Conservation (phyloP, 73 alveolate species). For the Paramecium primaurelia region DNA sequence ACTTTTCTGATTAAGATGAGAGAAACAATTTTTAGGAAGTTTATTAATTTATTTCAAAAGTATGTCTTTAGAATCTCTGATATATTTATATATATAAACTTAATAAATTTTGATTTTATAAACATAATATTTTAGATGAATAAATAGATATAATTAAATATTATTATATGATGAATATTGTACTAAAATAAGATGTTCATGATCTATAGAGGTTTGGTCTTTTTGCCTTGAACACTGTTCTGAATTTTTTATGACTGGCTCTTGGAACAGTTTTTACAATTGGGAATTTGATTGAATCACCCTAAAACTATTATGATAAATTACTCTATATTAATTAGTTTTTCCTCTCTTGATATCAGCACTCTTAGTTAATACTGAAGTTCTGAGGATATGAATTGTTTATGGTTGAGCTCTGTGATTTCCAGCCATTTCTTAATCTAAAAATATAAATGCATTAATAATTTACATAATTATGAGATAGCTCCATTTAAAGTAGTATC, state of each 20-base stretch:
- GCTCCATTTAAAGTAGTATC: constrained; percentile 87
- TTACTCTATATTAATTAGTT: background rate
- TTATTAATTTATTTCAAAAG: background rate
- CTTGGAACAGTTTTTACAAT: constrained; percentile 60
- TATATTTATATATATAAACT: background rate
- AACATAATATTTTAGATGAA: background rate
- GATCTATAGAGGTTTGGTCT: constrained; percentile 60
- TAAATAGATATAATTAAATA: background rate
- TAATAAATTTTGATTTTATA: background rate
- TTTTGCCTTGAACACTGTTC: constrained; percentile 57
- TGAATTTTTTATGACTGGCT: constrained; percentile 49
- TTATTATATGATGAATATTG: constrained; percentile 21
- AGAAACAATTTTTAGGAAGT: background rate
- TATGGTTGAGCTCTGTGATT: constrained; percentile 91
- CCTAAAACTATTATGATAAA: background rate
- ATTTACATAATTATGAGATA: constrained; percentile 77
- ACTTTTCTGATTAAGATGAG: background rate
- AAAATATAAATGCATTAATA: background rate
- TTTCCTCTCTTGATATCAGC: constrained; percentile 27
- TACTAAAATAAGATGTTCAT: constrained; percentile 9
- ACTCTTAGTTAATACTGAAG: constrained; percentile 41
- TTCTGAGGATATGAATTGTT: constrained; percentile 85
- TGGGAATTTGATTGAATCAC: constrained; percentile 64
- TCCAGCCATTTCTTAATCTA: constrained; percentile 89
- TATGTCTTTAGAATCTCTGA: background rate